Percentiles rank a stretch among this genome's conserved stretches.
These are phyloP conservation scores for Erodium moschatum DNA, from an alignment of 441 rosid genomes.

Conservation along the genomic window DNA sequence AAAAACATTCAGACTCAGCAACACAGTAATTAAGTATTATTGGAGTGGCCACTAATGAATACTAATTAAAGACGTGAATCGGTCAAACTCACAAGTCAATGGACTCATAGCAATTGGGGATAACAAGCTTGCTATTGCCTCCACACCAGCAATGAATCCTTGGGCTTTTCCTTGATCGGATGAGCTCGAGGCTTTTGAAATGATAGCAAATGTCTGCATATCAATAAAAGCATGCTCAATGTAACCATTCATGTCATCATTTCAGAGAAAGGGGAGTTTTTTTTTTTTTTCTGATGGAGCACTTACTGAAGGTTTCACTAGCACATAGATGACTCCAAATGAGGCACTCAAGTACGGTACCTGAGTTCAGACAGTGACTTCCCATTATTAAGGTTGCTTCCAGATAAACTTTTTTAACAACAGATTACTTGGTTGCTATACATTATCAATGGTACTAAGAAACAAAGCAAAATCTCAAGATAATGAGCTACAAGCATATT, in stretches of 20 bases:
- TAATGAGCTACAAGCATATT: not conserved
- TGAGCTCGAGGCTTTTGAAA: constrained; percentile 27
- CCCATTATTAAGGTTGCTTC: not conserved
- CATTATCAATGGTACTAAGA: not conserved
- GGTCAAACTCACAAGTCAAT: constrained; percentile 17
- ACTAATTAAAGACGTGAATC: not conserved
- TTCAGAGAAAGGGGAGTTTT: not conserved
- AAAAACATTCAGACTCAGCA: not conserved
- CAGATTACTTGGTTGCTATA: not conserved
- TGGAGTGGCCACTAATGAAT: not conserved
- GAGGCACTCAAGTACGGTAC: constrained; percentile 39
- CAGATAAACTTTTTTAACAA: not conserved
- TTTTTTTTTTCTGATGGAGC: too few relatives aligned
- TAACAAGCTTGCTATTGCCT: constrained; percentile 21
- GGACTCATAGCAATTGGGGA: constrained; percentile 28
- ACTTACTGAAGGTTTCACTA: constrained; percentile 23
- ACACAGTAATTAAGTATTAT: not conserved
- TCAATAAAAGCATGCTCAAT: not conserved
- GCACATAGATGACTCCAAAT: constrained; percentile 24
- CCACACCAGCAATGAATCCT: constrained; percentile 16
- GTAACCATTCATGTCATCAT: not conserved
- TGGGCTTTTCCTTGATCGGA: constrained; percentile 15
- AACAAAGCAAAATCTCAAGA: not conserved
- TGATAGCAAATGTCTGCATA: constrained; percentile 23
- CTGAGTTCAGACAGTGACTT: constrained; percentile 25